Evolutionary conservation across 2,329 filamentous ascomycete genomes (phyloP), one percentile per base, ranked within the genome.

Genomic region (Graphiopsis chlorocephala): DNA sequence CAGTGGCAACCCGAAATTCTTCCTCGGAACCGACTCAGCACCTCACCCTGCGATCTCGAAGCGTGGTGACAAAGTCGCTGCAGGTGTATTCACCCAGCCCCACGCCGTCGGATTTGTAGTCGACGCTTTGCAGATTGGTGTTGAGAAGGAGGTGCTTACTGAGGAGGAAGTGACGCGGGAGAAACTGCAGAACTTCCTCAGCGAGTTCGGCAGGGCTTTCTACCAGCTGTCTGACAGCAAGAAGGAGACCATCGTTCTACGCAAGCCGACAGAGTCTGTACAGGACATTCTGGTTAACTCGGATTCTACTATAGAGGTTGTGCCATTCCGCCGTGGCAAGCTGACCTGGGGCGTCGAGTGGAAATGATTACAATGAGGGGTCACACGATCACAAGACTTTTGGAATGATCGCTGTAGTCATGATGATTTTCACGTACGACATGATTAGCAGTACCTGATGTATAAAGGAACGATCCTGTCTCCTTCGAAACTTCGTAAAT

Each of bases 21-120:
- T 92, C 80, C 86, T 94, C 25, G 89, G 86, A 45, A 87, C 83
- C n/a, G 90, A 92, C 75, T 87, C 84, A 15, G 90, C 90, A n/a
- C 90, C 90, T 74, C 86, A 91, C 73, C 83, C 84, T 12, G 78
- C 86, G 4, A 73, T 75, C n/a, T 83, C 84, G 66, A 91, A 91
- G 78, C 80, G 82, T 63, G 84, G 83, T 75, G 81, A 75, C 74
- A 76, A 75, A 70, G 84, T 88, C 0, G 86, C 89, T 0, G 91
- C 91, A 0, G 91, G 91, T 4, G 90, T 93, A 50, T 94, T 92
- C 75, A 93, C 91, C 1, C 91, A 94, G 78, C 88, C 89, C 4
- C 88, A 88, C 73, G 87, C 87, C 0, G 82, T 87, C 1, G 86
- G 87, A 63, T 82, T 88, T 56, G 88, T 92, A 55, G 78, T 92